phyloP scores from a whole-genome alignment of 2,329 filamentous ascomycete species.

The Cadophora sp. region DNA sequence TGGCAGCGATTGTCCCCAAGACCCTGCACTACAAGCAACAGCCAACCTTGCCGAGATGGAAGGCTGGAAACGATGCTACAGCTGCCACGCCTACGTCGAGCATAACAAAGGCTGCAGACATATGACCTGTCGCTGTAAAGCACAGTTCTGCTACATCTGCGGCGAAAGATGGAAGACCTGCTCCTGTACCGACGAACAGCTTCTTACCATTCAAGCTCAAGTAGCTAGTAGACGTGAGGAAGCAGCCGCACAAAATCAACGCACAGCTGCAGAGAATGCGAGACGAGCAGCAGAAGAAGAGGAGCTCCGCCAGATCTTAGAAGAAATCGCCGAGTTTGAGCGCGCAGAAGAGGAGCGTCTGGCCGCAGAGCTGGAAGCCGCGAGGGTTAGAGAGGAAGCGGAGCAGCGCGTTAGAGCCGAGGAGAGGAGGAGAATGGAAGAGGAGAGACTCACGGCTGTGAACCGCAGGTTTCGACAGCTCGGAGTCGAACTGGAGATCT shows the following conservation, averaged over 20 bases:
- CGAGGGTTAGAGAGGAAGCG: slow-evolving; percentile 46
- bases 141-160: slow-evolving; percentile 87
- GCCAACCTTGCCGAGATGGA: slow-evolving; percentile 69
- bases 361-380: slow-evolving; percentile 45
- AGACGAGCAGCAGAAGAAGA: slow-evolving; percentile 38
- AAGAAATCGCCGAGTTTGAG: slow-evolving; percentile 56
- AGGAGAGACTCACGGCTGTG: slow-evolving; percentile 49
- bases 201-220: slow-evolving; percentile 37
- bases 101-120: slow-evolving; percentile 82
- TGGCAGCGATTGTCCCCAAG: slow-evolving; percentile 54
- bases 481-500: slow-evolving; percentile 45
- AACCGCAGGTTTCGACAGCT: slow-evolving; percentile 49
- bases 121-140: slow-evolving; percentile 84
- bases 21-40: slow-evolving; percentile 55
- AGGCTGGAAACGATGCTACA: slow-evolving; percentile 77
- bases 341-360: slow-evolving; percentile 52
- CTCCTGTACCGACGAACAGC: slow-evolving; percentile 60
- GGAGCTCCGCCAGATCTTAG: slow-evolving; percentile 51
- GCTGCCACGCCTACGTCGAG: slow-evolving; percentile 76
- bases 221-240: not conserved
- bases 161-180: slow-evolving; percentile 76
- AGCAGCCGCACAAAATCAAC: slow-evolving; percentile 41
- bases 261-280: slow-evolving; percentile 45
- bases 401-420: slow-evolving; percentile 48
- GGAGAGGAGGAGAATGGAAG: slow-evolving; percentile 50